Evolutionary conservation across 768 basidiomycete genomes (phyloP), one percentile per base, ranked within the genome.

Genomic region (Pleurotus eryngii): DNA sequence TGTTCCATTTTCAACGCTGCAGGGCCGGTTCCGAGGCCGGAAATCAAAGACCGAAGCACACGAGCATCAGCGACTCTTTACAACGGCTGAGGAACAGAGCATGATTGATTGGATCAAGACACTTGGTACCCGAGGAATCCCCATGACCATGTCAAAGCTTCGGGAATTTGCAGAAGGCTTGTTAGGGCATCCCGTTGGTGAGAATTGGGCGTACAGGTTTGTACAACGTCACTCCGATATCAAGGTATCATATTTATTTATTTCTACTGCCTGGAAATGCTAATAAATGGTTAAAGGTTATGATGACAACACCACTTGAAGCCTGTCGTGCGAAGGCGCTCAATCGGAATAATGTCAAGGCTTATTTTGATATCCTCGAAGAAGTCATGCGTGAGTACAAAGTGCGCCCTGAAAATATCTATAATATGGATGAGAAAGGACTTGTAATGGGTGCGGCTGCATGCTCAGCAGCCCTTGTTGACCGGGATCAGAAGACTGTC

Each of bases 391-490:
- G 62, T 5, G 47, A 65, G 22, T 46, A 68, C 22, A 50, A 61
- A 9, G 70, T 73, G 24, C 61, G 65, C 7, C 49, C 50, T 30
- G 60, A 68, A 46, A 70, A 73, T 47, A 57, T 68, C 5, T 73
- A 67, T 20, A 72, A 72, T 45, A 69, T 71, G 67, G 68, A 71
- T 49, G 65, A 72, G 62, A 72, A 72, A 53, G 71, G 68, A 2
- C 49, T 60, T 43, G 69, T 71, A 50, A 54, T 61, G 11, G 70
- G 70, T 9, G 60, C 61, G n/a, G 67, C 65, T 2, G 46, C 46
- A 37, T 63, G 59, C 27, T 46, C 46, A 18, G 30, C 39, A 37
- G 46, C 59, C 27, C 64, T 73, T 47, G 54, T 70, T 49, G 54
- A 60, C 17, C 61, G 65, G 1, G 58, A 63, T 5, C 54, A 65